Percentiles rank a stretch among this genome's conserved stretches.
Evolutionary conservation across 768 basidiomycete genomes (phyloP).

Genomic region (Suillus sp.): DNA sequence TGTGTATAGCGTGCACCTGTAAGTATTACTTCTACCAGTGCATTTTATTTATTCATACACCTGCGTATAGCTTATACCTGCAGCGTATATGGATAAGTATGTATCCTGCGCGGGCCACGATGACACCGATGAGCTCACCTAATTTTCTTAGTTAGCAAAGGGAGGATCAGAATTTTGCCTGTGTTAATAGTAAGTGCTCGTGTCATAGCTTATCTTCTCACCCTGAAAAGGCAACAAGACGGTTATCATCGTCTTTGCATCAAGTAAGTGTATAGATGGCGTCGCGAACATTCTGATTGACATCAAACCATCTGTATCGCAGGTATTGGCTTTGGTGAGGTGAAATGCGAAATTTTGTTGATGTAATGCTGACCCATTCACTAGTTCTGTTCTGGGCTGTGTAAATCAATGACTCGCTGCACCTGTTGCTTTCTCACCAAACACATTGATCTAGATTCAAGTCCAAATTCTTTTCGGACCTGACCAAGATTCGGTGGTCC

Average conservation of each 20-base stretch:
- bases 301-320: background rate
- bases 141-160: background rate
- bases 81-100: slow-evolving; percentile 5
- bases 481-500: background rate
- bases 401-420: background rate
- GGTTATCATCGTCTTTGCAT: background rate
- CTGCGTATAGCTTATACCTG: background rate
- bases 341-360: background rate
- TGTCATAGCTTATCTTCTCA: background rate
- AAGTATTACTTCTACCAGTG: background rate
- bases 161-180: background rate
- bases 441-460: background rate
- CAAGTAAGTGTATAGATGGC: background rate
- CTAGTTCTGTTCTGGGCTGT: background rate
- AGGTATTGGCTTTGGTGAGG: background rate
- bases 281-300: background rate
- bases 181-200: background rate
- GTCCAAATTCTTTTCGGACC: background rate
- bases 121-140: background rate
- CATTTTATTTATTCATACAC: background rate
- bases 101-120: background rate
- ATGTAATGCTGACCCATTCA: background rate
- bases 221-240: background rate
- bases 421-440: background rate
- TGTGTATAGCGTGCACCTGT: slow-evolving; percentile 2